phyloP scores from a whole-genome alignment of 1,284 basidiomycete genomes.

The Malassezia brasiliensis region DNA sequence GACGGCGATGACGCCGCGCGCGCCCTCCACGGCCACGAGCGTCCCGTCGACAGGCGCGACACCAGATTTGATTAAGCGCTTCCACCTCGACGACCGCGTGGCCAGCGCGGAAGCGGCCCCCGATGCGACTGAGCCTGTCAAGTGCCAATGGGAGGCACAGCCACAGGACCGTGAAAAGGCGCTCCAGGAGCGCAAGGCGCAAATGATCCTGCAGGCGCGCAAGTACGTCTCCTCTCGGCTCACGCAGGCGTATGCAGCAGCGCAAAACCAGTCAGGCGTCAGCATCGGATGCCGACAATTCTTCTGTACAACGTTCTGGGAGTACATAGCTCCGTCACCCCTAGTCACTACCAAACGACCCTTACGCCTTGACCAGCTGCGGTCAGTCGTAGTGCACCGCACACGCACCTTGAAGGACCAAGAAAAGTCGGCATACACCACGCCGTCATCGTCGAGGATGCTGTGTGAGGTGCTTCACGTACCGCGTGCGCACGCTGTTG shows the following conservation, averaged over 20 bases:
- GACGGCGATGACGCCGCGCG: neutral
- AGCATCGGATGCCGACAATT: neutral
- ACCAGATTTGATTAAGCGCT: slow-evolving; percentile 11
- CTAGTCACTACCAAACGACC: neutral
- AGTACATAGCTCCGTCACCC: neutral
- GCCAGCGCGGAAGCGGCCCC: neutral
- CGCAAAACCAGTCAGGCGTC: neutral
- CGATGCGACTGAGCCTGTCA: neutral
- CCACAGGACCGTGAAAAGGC: slow-evolving; percentile 5
- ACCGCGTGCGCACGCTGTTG: slow-evolving; percentile 60
- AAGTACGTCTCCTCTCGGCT: neutral
- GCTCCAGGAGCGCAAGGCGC: slow-evolving; percentile 16
- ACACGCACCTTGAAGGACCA: slow-evolving; percentile 38
- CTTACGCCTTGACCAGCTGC: slow-evolving; percentile 4
- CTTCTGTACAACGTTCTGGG: neutral
- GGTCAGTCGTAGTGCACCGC: neutral
- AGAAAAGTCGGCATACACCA: slow-evolving; percentile 55
- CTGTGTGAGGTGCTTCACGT: neutral
- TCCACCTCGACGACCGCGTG: slow-evolving; percentile 4
- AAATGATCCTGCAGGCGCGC: slow-evolving; percentile 15
- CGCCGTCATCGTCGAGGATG: slow-evolving; percentile 71
- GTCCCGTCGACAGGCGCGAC: neutral
- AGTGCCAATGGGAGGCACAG: neutral
- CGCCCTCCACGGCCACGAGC: no score
- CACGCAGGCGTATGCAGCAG: slow-evolving; percentile 8